Evolutionary conservation across 768 basidiomycete species (phyloP).

Genomic region (Tylopilus cervinicoccineus): DNA sequence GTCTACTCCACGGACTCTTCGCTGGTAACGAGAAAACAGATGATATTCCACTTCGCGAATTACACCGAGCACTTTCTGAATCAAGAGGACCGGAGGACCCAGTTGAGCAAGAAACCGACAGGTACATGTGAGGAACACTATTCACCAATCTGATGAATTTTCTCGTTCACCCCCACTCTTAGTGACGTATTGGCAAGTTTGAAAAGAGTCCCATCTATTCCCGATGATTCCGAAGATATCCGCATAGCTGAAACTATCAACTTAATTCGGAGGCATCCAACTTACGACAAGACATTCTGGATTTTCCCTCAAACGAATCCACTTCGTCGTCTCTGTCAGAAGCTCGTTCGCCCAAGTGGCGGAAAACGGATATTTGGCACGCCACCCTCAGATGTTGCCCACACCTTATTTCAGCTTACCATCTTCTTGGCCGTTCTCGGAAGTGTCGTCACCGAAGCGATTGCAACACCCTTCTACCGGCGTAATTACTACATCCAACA

Average conservation of each 20-base stretch:
- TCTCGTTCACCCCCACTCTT: neutral
- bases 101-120: constrained; percentile 61
- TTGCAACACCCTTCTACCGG: constrained; percentile 84
- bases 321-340: constrained; percentile 74
- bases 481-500: constrained; percentile 59
- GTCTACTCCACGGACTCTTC: constrained; percentile 61
- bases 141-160: neutral
- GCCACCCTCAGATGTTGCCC: constrained; percentile 57
- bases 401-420: constrained; percentile 70
- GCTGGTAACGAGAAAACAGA: constrained; percentile 47
- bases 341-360: constrained; percentile 73
- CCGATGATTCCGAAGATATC: constrained; percentile 58
- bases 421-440: constrained; percentile 74
- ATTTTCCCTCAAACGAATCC: constrained; percentile 76
- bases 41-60: constrained; percentile 56
- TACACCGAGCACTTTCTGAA: constrained; percentile 38
- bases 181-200: constrained; percentile 70
- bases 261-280: constrained; percentile 84
- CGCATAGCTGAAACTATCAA: constrained; percentile 72
- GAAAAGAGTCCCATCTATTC: constrained; percentile 41
- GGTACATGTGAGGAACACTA: constrained; percentile 54
- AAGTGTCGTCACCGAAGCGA: constrained; percentile 78
- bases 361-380: constrained; percentile 84
- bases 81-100: constrained; percentile 27
- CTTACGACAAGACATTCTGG: constrained; percentile 89